These are phyloP conservation scores for Penicillium coprophilum DNA, from an alignment of 495 filamentous ascomycete species.

Conservation along the genomic window DNA sequence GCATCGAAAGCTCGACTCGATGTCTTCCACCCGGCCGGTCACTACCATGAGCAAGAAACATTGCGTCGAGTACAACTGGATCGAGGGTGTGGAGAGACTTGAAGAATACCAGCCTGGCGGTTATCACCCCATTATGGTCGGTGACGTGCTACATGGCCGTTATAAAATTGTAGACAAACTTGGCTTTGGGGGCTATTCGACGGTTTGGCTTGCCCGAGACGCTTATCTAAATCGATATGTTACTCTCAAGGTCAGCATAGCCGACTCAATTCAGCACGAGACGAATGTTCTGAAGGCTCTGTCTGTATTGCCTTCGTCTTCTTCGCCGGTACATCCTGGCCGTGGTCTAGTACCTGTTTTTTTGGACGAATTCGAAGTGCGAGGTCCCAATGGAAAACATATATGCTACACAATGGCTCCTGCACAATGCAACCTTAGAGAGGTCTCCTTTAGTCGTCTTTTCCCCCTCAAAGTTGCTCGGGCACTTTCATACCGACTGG, in stretches of 20 bases:
- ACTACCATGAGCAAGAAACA: neutral
- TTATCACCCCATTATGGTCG: constrained; percentile 50
- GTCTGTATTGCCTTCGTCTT: constrained; percentile 6
- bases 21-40: constrained; percentile 2
- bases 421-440: constrained; percentile 31
- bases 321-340: constrained; percentile 17
- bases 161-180: constrained; percentile 56
- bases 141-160: constrained; percentile 36
- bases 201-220: constrained; percentile 57
- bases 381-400: constrained; percentile 35
- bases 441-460: constrained; percentile 26
- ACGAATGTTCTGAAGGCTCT: constrained; percentile 26
- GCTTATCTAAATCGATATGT: constrained; percentile 29
- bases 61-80: constrained; percentile 34
- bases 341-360: constrained; percentile 13
- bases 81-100: constrained; percentile 34
- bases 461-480: constrained; percentile 35
- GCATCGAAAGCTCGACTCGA: neutral
- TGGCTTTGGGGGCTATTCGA: constrained; percentile 51
- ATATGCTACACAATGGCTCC: constrained; percentile 26
- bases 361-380: constrained; percentile 31
- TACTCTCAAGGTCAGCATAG: constrained; percentile 34
- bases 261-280: constrained; percentile 14
- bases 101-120: constrained; percentile 37
- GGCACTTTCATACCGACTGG: constrained; percentile 25